Conservation (phyloP, 2,329 filamentous ascomycete genomes). For the Pseudogymnoascus sp. region DNA sequence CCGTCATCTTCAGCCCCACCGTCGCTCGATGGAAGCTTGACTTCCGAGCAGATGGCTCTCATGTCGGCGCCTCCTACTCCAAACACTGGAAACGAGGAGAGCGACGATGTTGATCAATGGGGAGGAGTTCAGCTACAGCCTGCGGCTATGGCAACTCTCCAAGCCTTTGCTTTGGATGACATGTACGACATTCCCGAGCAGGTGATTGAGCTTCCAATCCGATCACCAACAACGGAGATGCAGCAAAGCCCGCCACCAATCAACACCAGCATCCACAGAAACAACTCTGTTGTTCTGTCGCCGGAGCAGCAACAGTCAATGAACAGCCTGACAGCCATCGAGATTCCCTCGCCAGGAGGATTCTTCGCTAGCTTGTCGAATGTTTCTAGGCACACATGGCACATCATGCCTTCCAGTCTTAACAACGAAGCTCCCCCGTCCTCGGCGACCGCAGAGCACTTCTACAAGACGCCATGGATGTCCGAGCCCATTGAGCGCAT, state of each 20-base stretch:
- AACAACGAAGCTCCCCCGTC: constrained; percentile 59
- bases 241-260: constrained; percentile 45
- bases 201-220: constrained; percentile 44
- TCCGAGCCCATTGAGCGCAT: constrained; percentile 54
- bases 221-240: constrained; percentile 42
- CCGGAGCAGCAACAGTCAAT: constrained; percentile 52
- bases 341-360: constrained; percentile 83
- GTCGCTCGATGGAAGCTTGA: constrained; percentile 75
- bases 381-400: constrained; percentile 74
- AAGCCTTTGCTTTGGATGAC: constrained; percentile 57
- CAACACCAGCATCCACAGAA: constrained; percentile 35
- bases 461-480: constrained; percentile 78
- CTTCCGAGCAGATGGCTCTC: constrained; percentile 77
- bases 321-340: constrained; percentile 70
- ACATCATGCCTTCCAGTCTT: constrained; percentile 48
- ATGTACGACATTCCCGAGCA: constrained; percentile 55
- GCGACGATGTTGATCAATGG: constrained; percentile 56
- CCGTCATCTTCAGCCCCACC: constrained; percentile 75
- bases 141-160: constrained; percentile 71
- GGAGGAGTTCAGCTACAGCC: constrained; percentile 67
- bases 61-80: constrained; percentile 83
- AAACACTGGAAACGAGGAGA: constrained; percentile 52
- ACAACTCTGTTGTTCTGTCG: constrained; percentile 35
- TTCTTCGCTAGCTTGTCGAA: constrained; percentile 84
- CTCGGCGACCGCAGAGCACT: constrained; percentile 84